phyloP scores from a whole-genome alignment of 441 rosid species.

The Aleurites moluccanus region DNA sequence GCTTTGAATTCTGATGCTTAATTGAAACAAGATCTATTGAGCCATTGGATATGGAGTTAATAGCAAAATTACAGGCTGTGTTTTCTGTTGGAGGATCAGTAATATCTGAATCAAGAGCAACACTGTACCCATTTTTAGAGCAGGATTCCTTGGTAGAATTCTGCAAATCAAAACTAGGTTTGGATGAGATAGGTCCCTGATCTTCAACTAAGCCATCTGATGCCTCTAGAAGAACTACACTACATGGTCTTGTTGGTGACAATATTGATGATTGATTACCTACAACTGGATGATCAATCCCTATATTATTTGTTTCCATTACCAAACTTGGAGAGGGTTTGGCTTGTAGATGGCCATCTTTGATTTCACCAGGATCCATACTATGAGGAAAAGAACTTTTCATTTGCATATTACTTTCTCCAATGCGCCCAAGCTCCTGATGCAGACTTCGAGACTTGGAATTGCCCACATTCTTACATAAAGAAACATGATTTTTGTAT shows the following conservation, averaged over 20 bases:
- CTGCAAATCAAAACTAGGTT: conserved; percentile 37
- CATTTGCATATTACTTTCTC: conserved; percentile 45
- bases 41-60: conserved; percentile 38
- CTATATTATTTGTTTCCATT: conserved; percentile 31
- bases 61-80: conserved; percentile 36
- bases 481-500: conserved; percentile 52
- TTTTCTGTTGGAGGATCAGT: conserved; percentile 38
- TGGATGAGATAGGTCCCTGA: conserved; percentile 30
- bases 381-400: conserved; percentile 34
- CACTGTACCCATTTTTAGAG: conserved; percentile 34
- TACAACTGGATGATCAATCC: conserved; percentile 34
- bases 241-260: conserved; percentile 26
- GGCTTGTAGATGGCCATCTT: conserved; percentile 31
- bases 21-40: conserved; percentile 29
- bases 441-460: conserved; percentile 44
- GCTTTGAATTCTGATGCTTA: conserved; percentile 36
- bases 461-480: conserved; percentile 38
- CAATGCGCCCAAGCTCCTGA: conserved; percentile 39
- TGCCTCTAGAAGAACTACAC: conserved; percentile 28
- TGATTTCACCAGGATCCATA: conserved; percentile 33
- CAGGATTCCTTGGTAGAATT: conserved; percentile 35
- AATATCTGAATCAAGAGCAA: conserved; percentile 38
- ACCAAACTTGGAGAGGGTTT: conserved; percentile 35
- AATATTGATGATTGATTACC: conserved; percentile 35
- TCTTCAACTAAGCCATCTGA: conserved; percentile 34